Base-by-base conservation (phyloP, 306 rosid genomes). In the Leucaena leucocephala region DNA sequence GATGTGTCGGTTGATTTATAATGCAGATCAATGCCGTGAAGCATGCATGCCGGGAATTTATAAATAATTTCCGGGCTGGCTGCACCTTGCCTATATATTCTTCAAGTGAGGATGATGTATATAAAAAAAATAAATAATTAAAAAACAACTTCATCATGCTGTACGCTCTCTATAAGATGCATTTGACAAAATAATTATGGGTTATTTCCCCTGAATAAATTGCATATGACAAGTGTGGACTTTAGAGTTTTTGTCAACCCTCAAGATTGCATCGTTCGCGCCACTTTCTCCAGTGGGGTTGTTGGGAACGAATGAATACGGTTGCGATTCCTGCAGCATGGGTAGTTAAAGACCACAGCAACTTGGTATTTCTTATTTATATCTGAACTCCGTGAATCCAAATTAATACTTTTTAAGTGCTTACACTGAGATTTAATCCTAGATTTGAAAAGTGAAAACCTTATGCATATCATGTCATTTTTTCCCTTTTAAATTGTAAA, bases 1-100 rank as follows among this genome's bases (percentile, higher is more conserved):
- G 8, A 3, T 34, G 21, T 39, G 21, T 39, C 35, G 7, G 66
- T 27, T 78, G 46, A 61, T 81, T 85, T 85, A 85, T 70, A 74
- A 35, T 33, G 33, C 80, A 55, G 19, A 11, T 59, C 39, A 27
- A 12, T 8, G 17, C 15, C 66, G 27, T 59, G 66, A 59, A 27
- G 66, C 66, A 59, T 59, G 66, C 66, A 33, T 59, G 17, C 17
- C 7, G 66, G 39, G 7, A 59, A 7, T 50, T 22, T 11, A 9
- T 39, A 59, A 22, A 59, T 59, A 12, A 27, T 59, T 59, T 22
- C 66, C 38, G 14, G 17, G 39, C 16, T 22, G 66, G 16, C 66
- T 10, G 36, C 66, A 27, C 66, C n/a, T 59, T 27, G 39, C 39
- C 38, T 59, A 22, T 21, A 4, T 12, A 4, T 59, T 27, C 61